Evolutionary conservation across 2,329 filamentous ascomycete genomes (phyloP), one percentile per base, ranked within the genome.

Genomic region (Fusarium heterosporum): DNA sequence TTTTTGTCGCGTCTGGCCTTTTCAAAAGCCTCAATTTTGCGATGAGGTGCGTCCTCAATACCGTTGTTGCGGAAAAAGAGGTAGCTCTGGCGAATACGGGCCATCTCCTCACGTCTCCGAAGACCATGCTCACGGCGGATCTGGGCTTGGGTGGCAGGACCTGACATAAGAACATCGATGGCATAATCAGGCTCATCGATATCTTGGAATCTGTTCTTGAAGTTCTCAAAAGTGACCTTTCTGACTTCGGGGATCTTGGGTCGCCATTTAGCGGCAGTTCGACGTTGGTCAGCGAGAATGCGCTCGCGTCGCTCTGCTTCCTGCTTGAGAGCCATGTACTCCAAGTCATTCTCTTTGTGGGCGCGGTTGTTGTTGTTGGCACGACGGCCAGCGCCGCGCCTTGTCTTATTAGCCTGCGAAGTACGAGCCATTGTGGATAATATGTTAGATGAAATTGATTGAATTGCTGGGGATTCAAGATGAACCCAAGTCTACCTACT

Each of bases 151-250:
- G 78, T 68, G 6, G 75, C 72, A 4, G 75, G 55, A 0, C 77
- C 77, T 8, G 66, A 72, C 71, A 80, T 73, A 7, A 82, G 73
- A 16, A 80, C 79, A 3, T 82, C 80, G 19, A 82, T 73, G 32
- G 77, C 77, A 55, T 80, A 78, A n/a, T 77, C 74, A 25, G 71
- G 75, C 59, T 79, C 72, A 2, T 78, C 72, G 13, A 76, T 43
- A 12, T 72, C 72, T 13, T 77, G 70, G 61, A 78, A 80, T 51
- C 78, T 73, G 61, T 82, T 82, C 69, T 81, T 82, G 73, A 80
- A 82, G 66, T 78, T 75, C 63, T 81, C 79, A 54, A 81, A 81
- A 69, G 79, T 78, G 53, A 79, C 75, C 60, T 76, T 79, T 47
- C 78, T 75, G n/a, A 79, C 77, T 26, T 76, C 73, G 2, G 78